A percentile compares a stretch with the other conserved stretches of the same genome.
Conservation (phyloP, 106 monocot species). For the Dioscorea alata region DNA sequence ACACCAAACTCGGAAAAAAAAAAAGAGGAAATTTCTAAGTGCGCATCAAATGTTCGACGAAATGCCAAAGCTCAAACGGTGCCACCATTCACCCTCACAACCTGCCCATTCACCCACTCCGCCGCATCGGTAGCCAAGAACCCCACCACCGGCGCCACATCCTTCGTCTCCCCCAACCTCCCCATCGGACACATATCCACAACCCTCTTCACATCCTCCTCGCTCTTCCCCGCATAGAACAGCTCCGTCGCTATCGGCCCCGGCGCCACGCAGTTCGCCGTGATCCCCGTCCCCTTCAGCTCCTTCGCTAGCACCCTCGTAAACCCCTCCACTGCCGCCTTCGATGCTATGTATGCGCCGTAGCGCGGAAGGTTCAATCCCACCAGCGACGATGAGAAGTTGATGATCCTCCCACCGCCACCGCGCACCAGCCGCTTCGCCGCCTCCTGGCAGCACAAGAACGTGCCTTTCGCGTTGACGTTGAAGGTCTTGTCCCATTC, state of each 20-base stretch:
- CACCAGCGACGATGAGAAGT: conserved; percentile 27
- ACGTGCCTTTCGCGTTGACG: conserved; percentile 48
- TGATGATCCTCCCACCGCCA: conserved; percentile 54
- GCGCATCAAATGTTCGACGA: no score
- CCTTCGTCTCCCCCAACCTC: conserved; percentile 39
- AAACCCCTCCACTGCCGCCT: conserved; percentile 69
- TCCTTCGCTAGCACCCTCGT: conserved; percentile 46
- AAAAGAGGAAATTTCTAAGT: no score
- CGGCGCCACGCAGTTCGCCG: conserved; percentile 63
- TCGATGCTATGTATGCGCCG: conserved; percentile 51
- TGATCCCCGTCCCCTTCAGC: conserved; percentile 35
- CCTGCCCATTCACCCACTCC: conserved; percentile 76
- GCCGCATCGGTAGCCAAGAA: conserved; percentile 39
- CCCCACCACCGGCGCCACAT: conserved; percentile 64
- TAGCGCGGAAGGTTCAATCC: conserved; percentile 29
- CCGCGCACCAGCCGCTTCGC: conserved; percentile 33
- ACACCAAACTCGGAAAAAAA: no score
- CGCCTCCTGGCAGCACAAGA: conserved; percentile 50
- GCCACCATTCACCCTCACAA: conserved; percentile 58
- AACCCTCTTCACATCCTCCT: conserved; percentile 20
- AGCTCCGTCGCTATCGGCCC: conserved; percentile 47
- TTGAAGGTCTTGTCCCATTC: conserved; percentile 37
- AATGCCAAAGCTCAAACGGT: no score
- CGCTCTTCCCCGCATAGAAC: conserved; percentile 45
- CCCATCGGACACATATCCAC: conserved; percentile 22